A percentile compares a stretch with the other conserved stretches of the same genome.
Conservation (phyloP, 2,329 filamentous ascomycete genomes). For the Leptographium procerum region DNA sequence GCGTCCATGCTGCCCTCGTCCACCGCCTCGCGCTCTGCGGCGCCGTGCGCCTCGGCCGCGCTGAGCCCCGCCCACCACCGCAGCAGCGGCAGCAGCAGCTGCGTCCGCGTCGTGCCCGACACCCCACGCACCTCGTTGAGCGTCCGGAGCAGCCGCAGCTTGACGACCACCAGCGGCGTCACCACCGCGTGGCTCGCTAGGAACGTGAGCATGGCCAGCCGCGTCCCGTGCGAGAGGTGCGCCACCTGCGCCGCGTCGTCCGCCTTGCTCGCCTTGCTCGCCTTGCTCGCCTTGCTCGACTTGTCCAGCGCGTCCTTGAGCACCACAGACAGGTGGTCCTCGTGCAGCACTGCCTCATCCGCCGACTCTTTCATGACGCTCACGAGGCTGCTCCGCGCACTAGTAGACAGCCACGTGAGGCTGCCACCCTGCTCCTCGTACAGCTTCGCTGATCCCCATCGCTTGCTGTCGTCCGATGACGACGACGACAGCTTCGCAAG, state of each 20-base stretch:
- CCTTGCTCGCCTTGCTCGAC: slow-evolving; percentile 6
- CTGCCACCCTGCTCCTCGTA: slow-evolving; percentile 40
- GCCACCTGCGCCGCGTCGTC: not conserved
- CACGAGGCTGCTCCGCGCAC: slow-evolving; percentile 50
- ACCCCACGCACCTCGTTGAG: slow-evolving; percentile 65
- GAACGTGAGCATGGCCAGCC: slow-evolving; percentile 57
- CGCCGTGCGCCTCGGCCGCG: slow-evolving; percentile 39
- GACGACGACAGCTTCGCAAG: slow-evolving; percentile 42
- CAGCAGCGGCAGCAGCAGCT: slow-evolving; percentile 65
- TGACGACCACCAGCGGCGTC: slow-evolving; percentile 58
- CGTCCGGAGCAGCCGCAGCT: slow-evolving; percentile 58
- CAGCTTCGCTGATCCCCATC: slow-evolving; percentile 51
- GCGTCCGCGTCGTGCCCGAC: slow-evolving; percentile 56
- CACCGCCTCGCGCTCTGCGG: slow-evolving; percentile 20
- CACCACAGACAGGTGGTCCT: slow-evolving; percentile 54
- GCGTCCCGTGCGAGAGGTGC: slow-evolving; percentile 45
- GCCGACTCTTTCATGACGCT: slow-evolving; percentile 43
- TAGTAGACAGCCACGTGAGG: slow-evolving; percentile 45
- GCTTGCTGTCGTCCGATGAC: slow-evolving; percentile 12
- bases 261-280: slow-evolving; percentile 6
- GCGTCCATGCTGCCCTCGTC: slow-evolving; percentile 18
- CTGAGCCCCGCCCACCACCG: slow-evolving; percentile 53
- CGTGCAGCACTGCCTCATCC: slow-evolving; percentile 79
- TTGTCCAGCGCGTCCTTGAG: slow-evolving; percentile 51
- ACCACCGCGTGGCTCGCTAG: slow-evolving; percentile 60